Base-by-base conservation (phyloP, 2,329 filamentous ascomycete species). In the Pseudogymnoascus sp. region DNA sequence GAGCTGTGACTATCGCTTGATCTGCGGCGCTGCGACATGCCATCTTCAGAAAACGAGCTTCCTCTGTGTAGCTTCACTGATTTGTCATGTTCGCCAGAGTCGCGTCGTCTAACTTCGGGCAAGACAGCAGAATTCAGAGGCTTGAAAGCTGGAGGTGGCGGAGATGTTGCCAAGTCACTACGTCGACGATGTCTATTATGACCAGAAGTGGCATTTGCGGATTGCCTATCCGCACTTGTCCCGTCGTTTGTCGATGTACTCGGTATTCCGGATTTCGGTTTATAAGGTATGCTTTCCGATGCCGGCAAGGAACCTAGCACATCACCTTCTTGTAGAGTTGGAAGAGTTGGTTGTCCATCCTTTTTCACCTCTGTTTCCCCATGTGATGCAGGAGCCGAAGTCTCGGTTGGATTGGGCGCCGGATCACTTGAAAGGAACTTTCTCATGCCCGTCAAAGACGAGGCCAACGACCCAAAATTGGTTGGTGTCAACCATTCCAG, bases 401-500 rank as follows among this genome's bases (percentile, higher is more conserved):
- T 16, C 6, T 16, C 26, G 8, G 46, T 16, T 8, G 46, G 46
- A 53, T 28, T 53, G 14, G 46, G 26, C 46, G 24, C 46, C 26
- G 46, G 10, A 53, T 53, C 46, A 53, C 24, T 31, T 7, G 46
- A 28, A 53, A 53, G 46, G 8, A 53, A 28, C n/a, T 31, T 53
- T 11, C 24, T 53, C 46, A 53, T 16, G 12, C 24, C 46, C 7
- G 24, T 31, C 6, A 53, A 53, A 10, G 46, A 53, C 24, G 46
- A 31, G 5, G 46, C 46, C 46, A 53, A 28, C 24, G 24, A 53
- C n/a, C 46, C 46, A 16, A 53, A 53, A 31, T 31, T 53, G 24
- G 79, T 78, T 0, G 85, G 85, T 1, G 85, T 85, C n/a, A 89
- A 75, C 86, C 85, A 89, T 71, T 89, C 86, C 3, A 89, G 70